phyloP scores from a whole-genome alignment of 2,329 filamentous ascomycete species.

The Colletotrichum gloeosporioides region DNA sequence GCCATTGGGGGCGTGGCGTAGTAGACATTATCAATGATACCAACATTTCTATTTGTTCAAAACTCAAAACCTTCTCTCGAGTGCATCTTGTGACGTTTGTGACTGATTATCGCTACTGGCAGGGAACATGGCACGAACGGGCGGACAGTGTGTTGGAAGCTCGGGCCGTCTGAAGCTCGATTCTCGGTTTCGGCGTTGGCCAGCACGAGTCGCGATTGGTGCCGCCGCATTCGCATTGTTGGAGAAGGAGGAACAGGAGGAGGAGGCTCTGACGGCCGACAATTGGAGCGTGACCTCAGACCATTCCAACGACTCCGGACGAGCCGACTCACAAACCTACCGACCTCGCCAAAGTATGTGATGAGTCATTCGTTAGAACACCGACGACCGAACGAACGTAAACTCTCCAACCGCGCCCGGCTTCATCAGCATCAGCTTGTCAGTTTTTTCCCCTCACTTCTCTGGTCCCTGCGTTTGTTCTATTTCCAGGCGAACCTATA shows the following conservation, averaged over 20 bases:
- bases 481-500: background rate
- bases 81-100: background rate
- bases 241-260: background rate
- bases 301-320: background rate
- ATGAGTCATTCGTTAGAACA: background rate
- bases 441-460: background rate
- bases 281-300: background rate
- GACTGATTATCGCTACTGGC: background rate
- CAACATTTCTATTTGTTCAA: constrained; percentile 16
- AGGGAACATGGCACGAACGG: background rate
- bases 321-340: background rate
- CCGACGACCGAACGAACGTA: background rate
- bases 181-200: background rate
- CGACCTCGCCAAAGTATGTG: background rate
- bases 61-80: background rate
- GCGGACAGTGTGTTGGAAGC: background rate
- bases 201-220: background rate
- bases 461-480: background rate
- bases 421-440: background rate
- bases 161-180: background rate
- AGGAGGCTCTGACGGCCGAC: background rate
- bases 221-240: background rate
- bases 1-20: background rate
- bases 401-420: background rate
- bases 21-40: constrained; percentile 16